Evolutionary conservation across 148 eudicot species (phyloP).

Genomic region (Cornus florida): DNA sequence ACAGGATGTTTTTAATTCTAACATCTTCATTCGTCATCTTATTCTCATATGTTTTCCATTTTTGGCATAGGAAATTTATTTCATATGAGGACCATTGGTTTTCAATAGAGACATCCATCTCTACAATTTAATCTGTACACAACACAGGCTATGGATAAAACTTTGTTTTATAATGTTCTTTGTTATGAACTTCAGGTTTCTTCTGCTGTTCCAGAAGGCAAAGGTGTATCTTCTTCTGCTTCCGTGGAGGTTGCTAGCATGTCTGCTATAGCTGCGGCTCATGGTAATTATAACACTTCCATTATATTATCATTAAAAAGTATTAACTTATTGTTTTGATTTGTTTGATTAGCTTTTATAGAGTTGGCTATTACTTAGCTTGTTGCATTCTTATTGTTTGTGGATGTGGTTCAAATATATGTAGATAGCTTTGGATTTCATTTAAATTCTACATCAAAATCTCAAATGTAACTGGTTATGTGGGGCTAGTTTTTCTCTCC

Average conservation of each 20-base stretch:
- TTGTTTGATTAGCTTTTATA: not conserved
- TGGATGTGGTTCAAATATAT: not conserved
- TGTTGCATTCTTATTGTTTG: not conserved
- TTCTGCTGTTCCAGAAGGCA: constrained; percentile 99
- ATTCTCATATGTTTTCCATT: too few species aligned
- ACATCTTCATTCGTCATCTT: too few species aligned
- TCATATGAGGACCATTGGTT: too few species aligned
- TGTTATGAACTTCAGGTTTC: constrained; percentile 58
- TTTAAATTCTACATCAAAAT: not conserved
- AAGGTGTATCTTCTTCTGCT: constrained; percentile 99
- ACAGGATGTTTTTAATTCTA: too few species aligned
- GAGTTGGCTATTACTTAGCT: not conserved
- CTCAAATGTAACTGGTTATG: not conserved
- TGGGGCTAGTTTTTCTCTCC: too few species aligned
- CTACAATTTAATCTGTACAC: too few species aligned
- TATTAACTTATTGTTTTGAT: not conserved
- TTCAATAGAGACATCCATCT: too few species aligned
- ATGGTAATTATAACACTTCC: constrained; percentile 43
- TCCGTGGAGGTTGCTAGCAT: constrained; percentile 97
- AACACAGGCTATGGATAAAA: not conserved
- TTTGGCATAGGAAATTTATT: too few species aligned
- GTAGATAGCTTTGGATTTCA: not conserved
- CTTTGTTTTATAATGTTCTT: not conserved
- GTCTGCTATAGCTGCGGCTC: constrained; percentile 98
- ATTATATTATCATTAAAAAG: not conserved